phyloP scores from a whole-genome alignment of 106 monocot species.

The Dioscorea dumetorum region DNA sequence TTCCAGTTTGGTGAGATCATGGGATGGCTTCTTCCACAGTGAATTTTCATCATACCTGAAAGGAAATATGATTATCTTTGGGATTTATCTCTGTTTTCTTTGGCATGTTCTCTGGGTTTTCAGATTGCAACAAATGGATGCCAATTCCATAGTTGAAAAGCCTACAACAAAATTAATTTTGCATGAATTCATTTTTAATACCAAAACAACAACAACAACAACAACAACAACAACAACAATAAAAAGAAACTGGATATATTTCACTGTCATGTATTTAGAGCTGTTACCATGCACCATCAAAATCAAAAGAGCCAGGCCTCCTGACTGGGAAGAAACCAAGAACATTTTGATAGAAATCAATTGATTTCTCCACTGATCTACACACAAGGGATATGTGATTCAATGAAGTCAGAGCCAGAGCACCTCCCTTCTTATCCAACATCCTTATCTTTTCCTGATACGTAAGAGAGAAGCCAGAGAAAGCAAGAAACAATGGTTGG shows the following conservation, averaged over 20 bases:
- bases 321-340: conserved; percentile 77
- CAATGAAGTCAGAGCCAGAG: conserved; percentile 61
- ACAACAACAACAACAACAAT: too few species aligned
- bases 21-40: too few species aligned
- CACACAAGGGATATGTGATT: conserved; percentile 83
- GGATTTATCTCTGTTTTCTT: conserved; percentile 66
- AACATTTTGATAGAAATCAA: conserved; percentile 73
- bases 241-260: too few species aligned
- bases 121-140: conserved; percentile 75
- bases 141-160: conserved; percentile 93
- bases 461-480: neutral
- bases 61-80: conserved; percentile 85
- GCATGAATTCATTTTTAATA: too few species aligned
- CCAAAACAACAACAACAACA: too few species aligned
- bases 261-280: too few species aligned
- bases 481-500: neutral
- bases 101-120: conserved; percentile 35
- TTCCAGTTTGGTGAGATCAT: too few species aligned
- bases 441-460: neutral
- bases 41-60: conserved; percentile 48
- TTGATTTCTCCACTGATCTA: conserved; percentile 54
- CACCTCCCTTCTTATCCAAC: conserved; percentile 5
- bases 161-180: conserved; percentile 20
- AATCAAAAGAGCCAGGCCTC: conserved; percentile 79
- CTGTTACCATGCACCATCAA: conserved; percentile 77